Base-by-base conservation (phyloP, 805 yeast species). In the Candida yuanshanica region DNA sequence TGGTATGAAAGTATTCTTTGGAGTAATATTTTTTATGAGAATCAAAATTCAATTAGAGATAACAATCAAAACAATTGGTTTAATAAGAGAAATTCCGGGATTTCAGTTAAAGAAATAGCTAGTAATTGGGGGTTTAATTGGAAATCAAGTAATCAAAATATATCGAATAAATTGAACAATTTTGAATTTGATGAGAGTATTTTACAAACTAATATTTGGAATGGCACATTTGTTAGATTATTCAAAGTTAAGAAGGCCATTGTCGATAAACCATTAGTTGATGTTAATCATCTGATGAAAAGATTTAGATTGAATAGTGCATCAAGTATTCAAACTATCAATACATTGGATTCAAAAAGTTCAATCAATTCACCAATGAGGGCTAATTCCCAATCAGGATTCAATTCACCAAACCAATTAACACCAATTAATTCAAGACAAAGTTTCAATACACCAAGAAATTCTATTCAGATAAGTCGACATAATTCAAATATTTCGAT, bases 1-100 rank as follows among this genome's bases (percentile, higher is more conserved):
- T 86, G 95, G 95, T 85, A 85, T 59, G 69, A 73, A 31, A 72
- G 83, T 5, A 64, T 83, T 9, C 52, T 85, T 20, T 83, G 85
- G 80, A 77, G 80, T 2, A 62, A 66, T 24, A 70, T 83, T 0
- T 83, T 69, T 50, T 49, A 58, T 18, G 60, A 52, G 38, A 60
- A 64, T 44, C 41, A 45, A 11, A 43, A 41, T n/a, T 36, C 43
- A 11, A 25, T 47, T 2, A 41, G 23, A 12, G 50, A 49, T 10
- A 38, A 42, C 1, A 34, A 39, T 7, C 42, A 38, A 16, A 20
- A 23, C 4, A 34, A 47, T 3, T 56, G 61, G 60, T 56, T 53
- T 39, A 36, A 43, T 10, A 55, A 55, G 31, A 47, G 54, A 42
- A 50, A 42, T 13, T 50, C 54, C 5, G n/a, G 51, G 0, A 42